Base-by-base conservation (phyloP, 768 basidiomycete genomes). In the Boletus edulis region DNA sequence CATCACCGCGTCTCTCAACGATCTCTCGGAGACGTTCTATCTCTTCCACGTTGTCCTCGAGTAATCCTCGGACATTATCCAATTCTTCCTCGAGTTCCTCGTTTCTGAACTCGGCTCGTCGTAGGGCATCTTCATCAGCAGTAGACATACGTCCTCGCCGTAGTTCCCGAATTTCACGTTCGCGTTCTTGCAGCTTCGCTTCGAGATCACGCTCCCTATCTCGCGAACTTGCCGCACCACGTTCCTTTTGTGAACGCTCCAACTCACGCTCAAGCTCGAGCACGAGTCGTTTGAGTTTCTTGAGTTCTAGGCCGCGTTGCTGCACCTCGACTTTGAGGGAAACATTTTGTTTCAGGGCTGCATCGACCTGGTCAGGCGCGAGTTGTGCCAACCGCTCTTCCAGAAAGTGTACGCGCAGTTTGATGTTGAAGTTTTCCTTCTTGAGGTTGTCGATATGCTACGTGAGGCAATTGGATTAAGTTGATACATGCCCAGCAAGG, bases 351-450 rank as follows among this genome's bases (percentile, higher is more conserved):
- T 94, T 92, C 54, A 93, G 81, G 5, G 89, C 90, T 5, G 89
- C 88, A 64, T 97, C 90, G 68, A 95, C 89, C 65, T 97, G 89
- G 68, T 96, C 94, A 0, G 94, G 93, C 0, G 91, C 89, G 46
- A 94, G 84, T 63, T 91, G 85, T 3, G 89, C 88, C 15, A 99
- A 81, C 43, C 91, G 87, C 65, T 98, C 94, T 71, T 98, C 92
- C 41, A 97, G 82, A 68, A 97, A 96, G 67, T 97, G 94, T 4
- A 98, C 91, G 55, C 94, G 91, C 49, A 98, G 82, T 71, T 98
- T 97, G 68, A 99, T 86, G 65, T 87, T 89, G 71, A 98, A 98
- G 77, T 96, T 96, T 70, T 98, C 95, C 70, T 95, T 97, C 76
- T 96, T 94, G 65, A 94, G 83, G 58, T 85, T 86, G 73, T 98